Percentiles rank a stretch among this genome's conserved stretches.
Conservation (phyloP, 768 basidiomycete species). For the Sistotremastrum niveocremeum region DNA sequence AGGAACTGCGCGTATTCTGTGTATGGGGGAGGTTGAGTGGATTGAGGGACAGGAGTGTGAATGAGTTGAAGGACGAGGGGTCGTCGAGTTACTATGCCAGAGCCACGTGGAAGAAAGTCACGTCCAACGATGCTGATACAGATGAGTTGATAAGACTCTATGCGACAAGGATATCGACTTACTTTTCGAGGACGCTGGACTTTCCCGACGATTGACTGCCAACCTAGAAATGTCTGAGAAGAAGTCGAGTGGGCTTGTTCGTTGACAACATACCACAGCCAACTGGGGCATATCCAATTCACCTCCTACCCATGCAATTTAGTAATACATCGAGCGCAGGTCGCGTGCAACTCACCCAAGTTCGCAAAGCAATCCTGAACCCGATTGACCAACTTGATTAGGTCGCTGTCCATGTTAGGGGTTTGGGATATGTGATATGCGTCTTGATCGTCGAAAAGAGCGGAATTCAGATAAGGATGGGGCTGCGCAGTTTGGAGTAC, state of each 20-base stretch:
- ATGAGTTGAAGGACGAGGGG: conserved; percentile 94
- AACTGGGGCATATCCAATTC: conserved; percentile 90
- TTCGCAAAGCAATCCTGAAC: conserved; percentile 89
- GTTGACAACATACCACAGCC: conserved; percentile 51
- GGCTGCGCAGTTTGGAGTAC: too few species aligned
- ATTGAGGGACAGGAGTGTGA: conserved; percentile 62
- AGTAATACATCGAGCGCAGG: conserved; percentile 1
- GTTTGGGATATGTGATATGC: not conserved
- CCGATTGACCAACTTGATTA: conserved; percentile 89
- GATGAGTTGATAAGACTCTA: not conserved
- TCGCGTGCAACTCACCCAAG: conserved; percentile 41
- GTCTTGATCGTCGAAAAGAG: too few species aligned
- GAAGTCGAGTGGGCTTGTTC: not conserved
- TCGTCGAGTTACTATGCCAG: conserved; percentile 91
- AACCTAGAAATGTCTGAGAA: conserved; percentile 36
- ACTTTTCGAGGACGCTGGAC: conserved; percentile 95
- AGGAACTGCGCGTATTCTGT: conserved; percentile 96
- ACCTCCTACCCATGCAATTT: conserved; percentile 38
- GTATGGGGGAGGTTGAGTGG: conserved; percentile 29
- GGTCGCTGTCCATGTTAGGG: conserved; percentile 73
- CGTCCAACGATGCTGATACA: conserved; percentile 75
- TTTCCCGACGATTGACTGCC: conserved; percentile 96
- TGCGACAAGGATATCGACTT: conserved; percentile 18
- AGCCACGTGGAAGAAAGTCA: conserved; percentile 78
- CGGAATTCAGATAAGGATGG: too few species aligned